Evolutionary conservation across 371 early-diverging fungal genomes (phyloP), one percentile per base, ranked within the genome.

Genomic region (Mucor piriformis): DNA sequence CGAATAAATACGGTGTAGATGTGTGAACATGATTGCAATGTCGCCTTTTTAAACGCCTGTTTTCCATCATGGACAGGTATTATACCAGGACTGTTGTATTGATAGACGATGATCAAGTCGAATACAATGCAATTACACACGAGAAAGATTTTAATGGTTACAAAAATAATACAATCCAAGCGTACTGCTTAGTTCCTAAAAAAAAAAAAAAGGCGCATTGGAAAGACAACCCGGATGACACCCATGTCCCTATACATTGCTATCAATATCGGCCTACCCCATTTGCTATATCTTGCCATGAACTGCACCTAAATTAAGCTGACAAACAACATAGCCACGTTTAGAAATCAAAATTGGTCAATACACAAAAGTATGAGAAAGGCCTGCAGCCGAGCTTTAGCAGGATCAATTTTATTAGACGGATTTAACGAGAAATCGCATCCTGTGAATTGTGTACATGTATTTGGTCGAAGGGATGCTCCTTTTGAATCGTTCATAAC

Each of bases 321-420:
- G 15, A 34, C 16, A 50, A 50, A 50, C 32, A n/a, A 51, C 23
- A 35, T 51, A 24, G 52, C 38, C 37, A 37, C n/a, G 37, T 37
- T 51, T 51, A 23, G 35, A 37, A 37, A 51, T 35, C 52, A 51
- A 51, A 35, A 51, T 37, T 51, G 43, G 54, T 54, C 54, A 54
- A 42, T 42, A 18, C 42, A 42, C 50, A 37, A 49, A 40, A 58
- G 50, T 21, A 58, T 40, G 33, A 50, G 40, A 23, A 10, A 43
- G 11, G 23, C 15, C 37, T 29, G 29, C 20, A 29, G 24, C 16
- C 38, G 50, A 43, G 50, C 50, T 40, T 50, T 58, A 50, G 50
- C 32, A 46, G 55, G 33, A 56, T 35, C 10, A 16, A 34, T 46
- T 0, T 27, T 42, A 50, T 50, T 37, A 40, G 21, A 24, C n/a